These are phyloP conservation scores for Penicillium odoratum DNA, from an alignment of 495 filamentous ascomycete species.

Conservation along the genomic window DNA sequence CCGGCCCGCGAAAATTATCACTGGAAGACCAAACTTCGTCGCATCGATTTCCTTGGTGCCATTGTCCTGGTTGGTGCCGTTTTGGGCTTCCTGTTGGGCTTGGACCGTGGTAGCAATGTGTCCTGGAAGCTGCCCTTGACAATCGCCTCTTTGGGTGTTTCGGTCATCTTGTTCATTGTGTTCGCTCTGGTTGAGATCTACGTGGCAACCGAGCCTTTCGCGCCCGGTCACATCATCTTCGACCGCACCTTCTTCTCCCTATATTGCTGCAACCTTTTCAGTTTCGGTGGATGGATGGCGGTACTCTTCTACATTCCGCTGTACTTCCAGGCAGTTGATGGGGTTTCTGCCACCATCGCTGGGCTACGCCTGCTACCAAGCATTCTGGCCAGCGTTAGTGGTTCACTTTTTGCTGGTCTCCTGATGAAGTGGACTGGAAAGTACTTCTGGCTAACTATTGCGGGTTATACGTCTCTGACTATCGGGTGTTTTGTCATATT, in stretches of 20 bases:
- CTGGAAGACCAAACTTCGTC: constrained; percentile 64
- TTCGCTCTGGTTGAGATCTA: constrained; percentile 73
- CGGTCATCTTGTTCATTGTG: constrained; percentile 59
- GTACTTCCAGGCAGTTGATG: constrained; percentile 75
- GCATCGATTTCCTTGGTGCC: constrained; percentile 80
- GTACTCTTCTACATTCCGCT: constrained; percentile 75
- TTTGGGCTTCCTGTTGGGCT: constrained; percentile 67
- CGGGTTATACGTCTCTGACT: constrained; percentile 52
- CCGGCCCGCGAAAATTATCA: constrained; percentile 54
- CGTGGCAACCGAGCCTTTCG: constrained; percentile 73
- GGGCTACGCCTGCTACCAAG: constrained; percentile 68
- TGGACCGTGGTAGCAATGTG: constrained; percentile 77
- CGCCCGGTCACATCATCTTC: constrained; percentile 78
- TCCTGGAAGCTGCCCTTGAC: constrained; percentile 64
- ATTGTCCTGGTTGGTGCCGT: constrained; percentile 69
- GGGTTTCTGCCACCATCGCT: constrained; percentile 61
- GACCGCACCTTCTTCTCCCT: constrained; percentile 64
- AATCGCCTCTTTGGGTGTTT: constrained; percentile 56
- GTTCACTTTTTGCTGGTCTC: constrained; percentile 67
- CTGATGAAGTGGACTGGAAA: constrained; percentile 75
- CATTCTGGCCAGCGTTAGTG: constrained; percentile 62
- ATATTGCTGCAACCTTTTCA: constrained; percentile 77
- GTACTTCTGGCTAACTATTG: constrained; percentile 76
- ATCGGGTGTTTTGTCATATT: constrained; percentile 56
- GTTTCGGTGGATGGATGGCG: constrained; percentile 64